phyloP scores from a whole-genome alignment of 2,329 filamentous ascomycete species.

The Thyridium curvatum region DNA sequence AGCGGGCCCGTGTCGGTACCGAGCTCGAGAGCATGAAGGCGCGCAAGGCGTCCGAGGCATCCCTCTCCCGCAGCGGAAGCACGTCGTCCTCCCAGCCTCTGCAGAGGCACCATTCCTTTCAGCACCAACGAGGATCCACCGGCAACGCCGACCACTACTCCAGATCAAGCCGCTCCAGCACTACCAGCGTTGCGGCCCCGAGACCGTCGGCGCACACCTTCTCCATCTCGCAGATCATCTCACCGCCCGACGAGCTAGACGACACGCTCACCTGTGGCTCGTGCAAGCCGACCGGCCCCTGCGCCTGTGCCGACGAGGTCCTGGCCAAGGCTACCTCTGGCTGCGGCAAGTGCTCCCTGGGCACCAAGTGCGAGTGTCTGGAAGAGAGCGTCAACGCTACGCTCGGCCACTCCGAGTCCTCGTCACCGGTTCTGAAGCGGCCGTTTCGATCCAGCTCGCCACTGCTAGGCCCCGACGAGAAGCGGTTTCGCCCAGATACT shows the following conservation, averaged over 20 bases:
- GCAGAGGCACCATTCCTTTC: neutral
- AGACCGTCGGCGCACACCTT: slow-evolving; percentile 33
- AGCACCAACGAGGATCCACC: no score
- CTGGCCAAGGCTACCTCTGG: slow-evolving; percentile 47
- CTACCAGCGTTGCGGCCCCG: slow-evolving; percentile 3
- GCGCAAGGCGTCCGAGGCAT: slow-evolving; percentile 16
- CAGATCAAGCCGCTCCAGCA: neutral
- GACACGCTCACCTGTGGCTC: slow-evolving; percentile 45
- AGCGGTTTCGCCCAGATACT: slow-evolving; percentile 46
- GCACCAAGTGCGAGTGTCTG: slow-evolving; percentile 57
- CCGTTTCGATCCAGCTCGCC: slow-evolving; percentile 34
- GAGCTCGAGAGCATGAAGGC: slow-evolving; percentile 26
- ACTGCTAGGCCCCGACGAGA: slow-evolving; percentile 37
- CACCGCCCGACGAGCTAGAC: slow-evolving; percentile 39
- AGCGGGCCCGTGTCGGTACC: slow-evolving; percentile 28
- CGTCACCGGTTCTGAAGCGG: slow-evolving; percentile 41
- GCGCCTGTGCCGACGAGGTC: slow-evolving; percentile 54
- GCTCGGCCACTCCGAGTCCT: slow-evolving; percentile 10
- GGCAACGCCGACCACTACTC: neutral
- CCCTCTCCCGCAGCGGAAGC: slow-evolving; percentile 5
- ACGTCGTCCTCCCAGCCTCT: no score
- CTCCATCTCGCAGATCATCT: slow-evolving; percentile 52
- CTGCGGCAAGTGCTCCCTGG: slow-evolving; percentile 61
- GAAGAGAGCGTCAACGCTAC: slow-evolving; percentile 34
- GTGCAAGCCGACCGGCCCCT: slow-evolving; percentile 45